Evolutionary conservation across 2,329 filamentous ascomycete species (phyloP), one percentile per base, ranked within the genome.

Genomic region (Cladophialophora immunda): DNA sequence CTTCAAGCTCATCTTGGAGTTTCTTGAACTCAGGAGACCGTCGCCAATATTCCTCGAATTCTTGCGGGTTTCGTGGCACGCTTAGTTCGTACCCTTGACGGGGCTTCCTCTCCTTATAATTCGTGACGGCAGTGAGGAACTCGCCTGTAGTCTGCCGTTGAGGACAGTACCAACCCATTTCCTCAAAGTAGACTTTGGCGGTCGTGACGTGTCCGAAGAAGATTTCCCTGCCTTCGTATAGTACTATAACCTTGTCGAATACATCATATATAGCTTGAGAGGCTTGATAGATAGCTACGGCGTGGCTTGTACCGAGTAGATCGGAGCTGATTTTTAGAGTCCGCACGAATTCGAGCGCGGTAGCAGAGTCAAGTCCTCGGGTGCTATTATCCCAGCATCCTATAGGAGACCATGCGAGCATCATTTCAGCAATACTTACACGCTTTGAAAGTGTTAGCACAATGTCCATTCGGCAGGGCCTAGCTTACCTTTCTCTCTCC

Each of bases 171-270:
- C 92, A 91, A 0, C 89, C 89, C 2, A 88, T 78, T 0, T 81
- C 76, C 72, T 90, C 87, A 83, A 91, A 89, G 72, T 89, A 92
- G 0, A 86, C 84, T 3, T 82, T 78, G 0, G 89, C 89, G 65
- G 87, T 80, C 2, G 81, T 76, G 68, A 82, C 79, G 0, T 87
- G 83, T 0, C 89, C 89, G 67, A 89, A 91, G 78, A 85, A 92
- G 54, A 90, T 83, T 70, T 91, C 77, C 68, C 87, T 86, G 58
- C 89, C 89, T 64, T 87, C 84, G 55, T 91, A 88, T 3, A 92
- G 82, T 4, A 92, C 84, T 0, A 91, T 80, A 0, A 90, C 88
- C 73, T 91, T 92, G 75, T 92, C 89, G 73, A 92, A 91, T 0
- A 88, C 17, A 27, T 89, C 84, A 61, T 83, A 84, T 25, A 83